Base-by-base conservation (phyloP, 805 yeast species). In the Ogataea parapolymorpha region DNA sequence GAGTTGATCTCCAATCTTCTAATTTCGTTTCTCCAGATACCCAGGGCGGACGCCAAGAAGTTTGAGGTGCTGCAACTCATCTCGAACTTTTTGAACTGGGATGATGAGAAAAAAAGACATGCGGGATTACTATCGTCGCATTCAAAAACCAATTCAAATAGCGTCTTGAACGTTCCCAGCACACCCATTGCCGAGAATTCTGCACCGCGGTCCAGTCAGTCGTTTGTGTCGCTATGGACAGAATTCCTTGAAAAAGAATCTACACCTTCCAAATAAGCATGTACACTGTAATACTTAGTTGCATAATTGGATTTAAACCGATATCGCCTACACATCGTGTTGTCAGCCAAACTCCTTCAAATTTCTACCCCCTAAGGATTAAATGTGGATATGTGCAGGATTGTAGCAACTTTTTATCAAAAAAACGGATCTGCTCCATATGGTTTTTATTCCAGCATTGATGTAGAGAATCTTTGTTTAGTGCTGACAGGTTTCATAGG, bases 1-100 rank as follows among this genome's bases (percentile, higher is more conserved):
- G 96, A 90, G 60, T 75, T 93, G 45, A 79, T 93, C 5, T 83
- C 96, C 2, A 93, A 93, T 60, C 70, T 93, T 46, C 67, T 93
- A 37, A 74, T 93, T 13, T 86, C 93, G 41, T 93, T 90, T 63
- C 74, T 93, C 13, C 82, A 83, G 25, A 70, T 91, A 23, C 96
- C 96, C 5, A 71, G 99, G 46, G 96, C 93, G 2, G 99, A 93
- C 60, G 76, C 95, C 7, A 91, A 90, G 65, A 89, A 93, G 63
- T 93, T 85, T 59, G 98, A 93, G 70, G 95, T 93, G 4, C 71
- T 93, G 35, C 85, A 79, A 58, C 73, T 93, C 45, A 83, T 93
- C 30, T 76, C 95, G 9, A 85, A 86, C 45, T 81, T 83, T 50
- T 69, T 93, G 44, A 83, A 77, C 44, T 93, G 99, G 99, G 91